A percentile compares a stretch with the other conserved stretches of the same genome.
These are phyloP conservation scores for Picea mariana DNA, from an alignment of 83 land plant genomes.

Conservation along the genomic window DNA sequence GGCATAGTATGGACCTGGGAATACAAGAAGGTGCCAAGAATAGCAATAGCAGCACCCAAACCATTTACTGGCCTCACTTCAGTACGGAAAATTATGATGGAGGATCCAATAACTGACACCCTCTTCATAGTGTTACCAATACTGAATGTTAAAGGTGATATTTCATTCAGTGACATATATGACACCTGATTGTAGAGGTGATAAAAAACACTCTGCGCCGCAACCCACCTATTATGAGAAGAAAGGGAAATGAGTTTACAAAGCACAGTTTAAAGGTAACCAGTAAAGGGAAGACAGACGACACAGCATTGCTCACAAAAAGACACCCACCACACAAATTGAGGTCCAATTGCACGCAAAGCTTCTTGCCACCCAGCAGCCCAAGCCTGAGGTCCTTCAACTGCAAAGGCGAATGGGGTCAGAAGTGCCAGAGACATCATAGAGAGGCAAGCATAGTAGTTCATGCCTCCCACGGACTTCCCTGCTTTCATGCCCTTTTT, in stretches of 20 bases:
- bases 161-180: slow-evolving; percentile 20
- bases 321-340: slow-evolving; percentile 52
- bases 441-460: slow-evolving; percentile 32
- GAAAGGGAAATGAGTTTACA: not conserved
- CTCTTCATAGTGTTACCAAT: slow-evolving; percentile 51
- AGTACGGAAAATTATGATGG: slow-evolving; percentile 80
- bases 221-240: slow-evolving; percentile 64
- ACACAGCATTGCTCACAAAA: not conserved
- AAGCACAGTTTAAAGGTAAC: not conserved
- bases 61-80: slow-evolving; percentile 73
- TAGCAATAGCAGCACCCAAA: slow-evolving; percentile 80
- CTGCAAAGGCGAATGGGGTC: slow-evolving; percentile 71
- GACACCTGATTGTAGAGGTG: slow-evolving; percentile 87
- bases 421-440: slow-evolving; percentile 61
- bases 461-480: slow-evolving; percentile 56
- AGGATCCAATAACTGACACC: slow-evolving; percentile 71
- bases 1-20: slow-evolving; percentile 55
- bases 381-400: slow-evolving; percentile 78
- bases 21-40: slow-evolving; percentile 79
- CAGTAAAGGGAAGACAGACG: not conserved
- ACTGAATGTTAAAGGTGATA: too few relatives aligned
- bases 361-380: slow-evolving; percentile 63
- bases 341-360: slow-evolving; percentile 48
- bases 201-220: slow-evolving; percentile 75
- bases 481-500: slow-evolving; percentile 82